Percentiles rank a stretch among this genome's conserved stretches.
These are phyloP conservation scores for Penicillium paneum DNA, from an alignment of 2,329 filamentous ascomycete genomes.

Conservation along the genomic window DNA sequence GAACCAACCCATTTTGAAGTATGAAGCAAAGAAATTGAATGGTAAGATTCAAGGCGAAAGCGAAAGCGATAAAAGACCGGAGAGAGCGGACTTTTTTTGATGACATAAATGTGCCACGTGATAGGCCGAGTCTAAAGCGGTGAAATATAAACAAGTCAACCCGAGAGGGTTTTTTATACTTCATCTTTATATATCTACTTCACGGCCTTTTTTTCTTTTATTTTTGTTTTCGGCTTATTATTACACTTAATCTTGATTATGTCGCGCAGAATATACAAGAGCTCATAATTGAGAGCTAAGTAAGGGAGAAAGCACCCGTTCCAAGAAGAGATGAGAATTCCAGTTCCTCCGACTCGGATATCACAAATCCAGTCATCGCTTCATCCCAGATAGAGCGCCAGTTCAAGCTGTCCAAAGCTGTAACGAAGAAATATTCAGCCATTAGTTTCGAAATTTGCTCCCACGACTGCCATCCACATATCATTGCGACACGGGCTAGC, in stretches of 20 bases:
- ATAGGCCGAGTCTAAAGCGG: slow-evolving; percentile 2
- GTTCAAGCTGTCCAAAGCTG: slow-evolving; percentile 19
- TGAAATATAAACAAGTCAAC: not conserved
- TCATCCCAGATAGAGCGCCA: slow-evolving; percentile 35
- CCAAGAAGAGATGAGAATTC: slow-evolving; percentile 4
- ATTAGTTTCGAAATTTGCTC: slow-evolving; percentile 27
- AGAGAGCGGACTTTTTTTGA: slow-evolving; percentile 8
- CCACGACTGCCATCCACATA: slow-evolving; percentile 33
- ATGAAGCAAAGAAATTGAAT: not conserved
- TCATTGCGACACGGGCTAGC: slow-evolving; percentile 22
- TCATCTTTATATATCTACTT: not conserved
- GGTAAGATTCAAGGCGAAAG: slow-evolving; percentile 7
- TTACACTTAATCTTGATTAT: not conserved
- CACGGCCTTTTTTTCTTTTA: not conserved
- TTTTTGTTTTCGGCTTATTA: not conserved
- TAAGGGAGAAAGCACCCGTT: not conserved
- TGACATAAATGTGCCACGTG: slow-evolving; percentile 12
- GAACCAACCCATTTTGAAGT: slow-evolving; percentile 63
- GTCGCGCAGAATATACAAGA: not conserved
- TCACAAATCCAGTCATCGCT: slow-evolving; percentile 23
- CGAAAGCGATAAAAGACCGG: slow-evolving; percentile 21
- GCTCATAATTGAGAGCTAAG: not conserved
- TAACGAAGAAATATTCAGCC: slow-evolving; percentile 30
- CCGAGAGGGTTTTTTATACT: not conserved
- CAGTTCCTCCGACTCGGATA: slow-evolving; percentile 14